Base-by-base conservation (phyloP, 2,329 filamentous ascomycete genomes). In the Aspergillus awamori region DNA sequence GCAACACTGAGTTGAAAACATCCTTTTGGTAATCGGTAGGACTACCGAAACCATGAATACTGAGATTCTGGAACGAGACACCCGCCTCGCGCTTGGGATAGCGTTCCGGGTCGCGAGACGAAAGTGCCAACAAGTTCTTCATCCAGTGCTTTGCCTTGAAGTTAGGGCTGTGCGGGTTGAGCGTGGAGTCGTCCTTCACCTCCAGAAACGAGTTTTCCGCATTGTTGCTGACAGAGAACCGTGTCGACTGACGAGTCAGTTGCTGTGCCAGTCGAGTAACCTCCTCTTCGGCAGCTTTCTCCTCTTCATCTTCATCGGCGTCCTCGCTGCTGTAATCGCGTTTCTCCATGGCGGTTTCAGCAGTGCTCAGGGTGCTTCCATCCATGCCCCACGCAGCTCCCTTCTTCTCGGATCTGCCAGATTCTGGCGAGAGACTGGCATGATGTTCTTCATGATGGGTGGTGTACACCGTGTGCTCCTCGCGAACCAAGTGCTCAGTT, bases 21-120 rank as follows among this genome's bases (percentile, higher is more conserved):
- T 78, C 72, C 67, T 77, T 76, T 54, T 92, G 89, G 74, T 88
- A 91, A 72, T 91, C 89, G 1, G 88, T 90, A 0, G 85, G 80
- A 43, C 83, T 84, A 48, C 88, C 88, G 67, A 83, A 91, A 43
- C 89, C 88, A 70, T 87, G 86, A 5, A 90, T 87, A 62, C 85
- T 90, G 59, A 92, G 79, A 70, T 90, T 83, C 73, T 86, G 84
- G 77, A 89, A 91, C 54, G 83, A 81, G 48, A 92, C 81, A 51
- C 89, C 89, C 0, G 86, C 83, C 13, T 84, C 85, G 68, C 88
- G 84, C 45, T 70, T 66, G 1, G 75, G 77, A 73, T 86, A 86
- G 13, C 76, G 72, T 65, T 81, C 79, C 56, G 85, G 87, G 60
- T 84, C 82, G 63, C 76, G 80, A 33, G 80, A 79, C 17, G 76